phyloP scores from a whole-genome alignment of 306 rosid species.

The Hippophae gyantsensis region DNA sequence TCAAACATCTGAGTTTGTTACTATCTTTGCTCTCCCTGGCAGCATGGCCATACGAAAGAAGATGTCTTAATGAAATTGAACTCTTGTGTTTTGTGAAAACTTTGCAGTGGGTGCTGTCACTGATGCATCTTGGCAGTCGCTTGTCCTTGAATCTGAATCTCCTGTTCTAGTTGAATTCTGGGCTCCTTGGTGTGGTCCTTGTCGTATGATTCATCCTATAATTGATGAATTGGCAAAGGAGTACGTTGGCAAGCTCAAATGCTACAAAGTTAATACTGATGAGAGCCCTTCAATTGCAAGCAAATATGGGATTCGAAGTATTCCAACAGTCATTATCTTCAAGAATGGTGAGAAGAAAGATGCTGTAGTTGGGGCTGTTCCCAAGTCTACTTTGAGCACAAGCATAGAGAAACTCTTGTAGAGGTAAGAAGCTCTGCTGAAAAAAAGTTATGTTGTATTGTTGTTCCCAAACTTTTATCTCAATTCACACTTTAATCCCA shows the following conservation, averaged over 20 bases:
- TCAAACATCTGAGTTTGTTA: neutral
- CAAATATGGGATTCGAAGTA: constrained; percentile 73
- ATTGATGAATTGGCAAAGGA: constrained; percentile 61
- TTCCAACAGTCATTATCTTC: constrained; percentile 80
- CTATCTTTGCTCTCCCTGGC: neutral
- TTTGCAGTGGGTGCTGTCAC: constrained; percentile 52
- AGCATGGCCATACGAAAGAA: constrained; percentile 1
- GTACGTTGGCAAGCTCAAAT: constrained; percentile 65
- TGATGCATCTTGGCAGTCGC: constrained; percentile 60
- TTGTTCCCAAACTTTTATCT: no score
- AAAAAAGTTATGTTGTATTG: neutral
- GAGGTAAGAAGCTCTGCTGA: constrained; percentile 27
- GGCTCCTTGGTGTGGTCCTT: constrained; percentile 99
- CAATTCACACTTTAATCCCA: no score
- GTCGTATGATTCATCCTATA: constrained; percentile 92
- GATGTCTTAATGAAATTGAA: neutral
- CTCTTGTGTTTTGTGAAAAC: constrained; percentile 10
- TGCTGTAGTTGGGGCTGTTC: constrained; percentile 75
- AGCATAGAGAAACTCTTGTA: constrained; percentile 76
- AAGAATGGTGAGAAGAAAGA: constrained; percentile 80
- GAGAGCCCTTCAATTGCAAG: constrained; percentile 57
- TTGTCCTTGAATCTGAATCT: constrained; percentile 45
- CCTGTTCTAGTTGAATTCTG: constrained; percentile 91
- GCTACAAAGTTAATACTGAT: constrained; percentile 79
- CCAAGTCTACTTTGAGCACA: constrained; percentile 62